Percentiles rank a stretch among this genome's conserved stretches.
phyloP scores from a whole-genome alignment of 805 yeast genomes.

The Candida krabiensis region DNA sequence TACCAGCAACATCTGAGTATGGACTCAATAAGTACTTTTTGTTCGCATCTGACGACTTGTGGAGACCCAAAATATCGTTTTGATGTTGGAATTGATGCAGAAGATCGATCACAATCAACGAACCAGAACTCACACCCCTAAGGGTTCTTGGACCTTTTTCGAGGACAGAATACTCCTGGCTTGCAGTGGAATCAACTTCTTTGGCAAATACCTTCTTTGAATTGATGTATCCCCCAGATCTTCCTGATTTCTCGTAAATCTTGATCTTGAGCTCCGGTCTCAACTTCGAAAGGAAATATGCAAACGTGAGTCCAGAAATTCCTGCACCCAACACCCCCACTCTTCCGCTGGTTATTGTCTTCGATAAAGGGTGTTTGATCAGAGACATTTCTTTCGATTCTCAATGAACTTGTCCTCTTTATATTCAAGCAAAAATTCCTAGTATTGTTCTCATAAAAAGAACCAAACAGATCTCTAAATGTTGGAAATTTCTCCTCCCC shows the following conservation, averaged over 20 bases:
- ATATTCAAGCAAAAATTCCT: too few species aligned
- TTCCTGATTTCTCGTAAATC: constrained; percentile 53
- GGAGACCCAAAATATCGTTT: constrained; percentile 59
- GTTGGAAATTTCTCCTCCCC: too few species aligned
- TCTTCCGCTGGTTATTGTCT: constrained; percentile 29
- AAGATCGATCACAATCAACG: constrained; percentile 64
- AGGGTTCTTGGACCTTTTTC: constrained; percentile 94
- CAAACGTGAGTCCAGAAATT: constrained; percentile 76
- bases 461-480: too few species aligned
- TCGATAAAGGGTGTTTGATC: constrained; percentile 9
- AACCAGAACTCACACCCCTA: constrained; percentile 80
- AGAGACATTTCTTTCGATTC: constrained; percentile 8
- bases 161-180: constrained; percentile 36
- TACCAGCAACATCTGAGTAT: constrained; percentile 19
- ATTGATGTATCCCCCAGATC: constrained; percentile 81
- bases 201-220: constrained; percentile 42
- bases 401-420: too few species aligned
- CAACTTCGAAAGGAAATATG: constrained; percentile 64
- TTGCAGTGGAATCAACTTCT: constrained; percentile 24
- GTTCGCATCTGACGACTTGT: constrained; percentile 60
- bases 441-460: too few species aligned
- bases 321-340: constrained; percentile 88
- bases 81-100: constrained; percentile 47
- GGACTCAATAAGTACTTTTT: constrained; percentile 60
- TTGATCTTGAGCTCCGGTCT: constrained; percentile 74